Conservation (phyloP, 2,329 filamentous ascomycete species). For the Ascomycota sp. region DNA sequence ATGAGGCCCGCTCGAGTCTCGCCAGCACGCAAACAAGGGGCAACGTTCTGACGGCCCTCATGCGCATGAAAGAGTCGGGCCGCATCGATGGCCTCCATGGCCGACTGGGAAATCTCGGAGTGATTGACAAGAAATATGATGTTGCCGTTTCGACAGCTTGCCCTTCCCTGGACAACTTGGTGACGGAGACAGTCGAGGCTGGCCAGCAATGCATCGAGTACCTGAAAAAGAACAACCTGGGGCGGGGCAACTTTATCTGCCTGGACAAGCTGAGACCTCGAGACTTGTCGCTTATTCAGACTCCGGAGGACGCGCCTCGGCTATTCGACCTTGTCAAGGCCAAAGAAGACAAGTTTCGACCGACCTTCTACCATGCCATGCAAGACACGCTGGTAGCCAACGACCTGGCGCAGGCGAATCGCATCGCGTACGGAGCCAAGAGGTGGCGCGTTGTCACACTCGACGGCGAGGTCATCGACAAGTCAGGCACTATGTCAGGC, state of each 20-base stretch:
- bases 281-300: slow-evolving; percentile 62
- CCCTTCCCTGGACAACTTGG: slow-evolving; percentile 78
- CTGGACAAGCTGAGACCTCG: slow-evolving; percentile 67
- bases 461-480: slow-evolving; percentile 88
- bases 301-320: slow-evolving; percentile 78
- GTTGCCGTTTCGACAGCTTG: slow-evolving; percentile 97
- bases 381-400: slow-evolving; percentile 88
- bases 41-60: slow-evolving; percentile 75
- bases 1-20: slow-evolving; percentile 81
- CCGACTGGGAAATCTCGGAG: slow-evolving; percentile 78
- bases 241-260: slow-evolving; percentile 91
- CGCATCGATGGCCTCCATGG: slow-evolving; percentile 96
- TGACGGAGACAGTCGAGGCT: slow-evolving; percentile 87
- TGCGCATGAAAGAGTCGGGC: slow-evolving; percentile 88
- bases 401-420: slow-evolving; percentile 86
- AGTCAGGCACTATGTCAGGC: slow-evolving; percentile 96
- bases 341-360: slow-evolving; percentile 68
- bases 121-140: slow-evolving; percentile 86
- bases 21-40: slow-evolving; percentile 81
- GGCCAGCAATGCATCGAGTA: slow-evolving; percentile 98
- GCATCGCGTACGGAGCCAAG: slow-evolving; percentile 84
- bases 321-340: slow-evolving; percentile 84
- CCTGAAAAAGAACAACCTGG: slow-evolving; percentile 88
- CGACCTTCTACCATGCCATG: slow-evolving; percentile 88
- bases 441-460: slow-evolving; percentile 94